These are phyloP conservation scores for Termitomyces sp. DNA, from an alignment of 768 basidiomycete genomes.

Conservation along the genomic window DNA sequence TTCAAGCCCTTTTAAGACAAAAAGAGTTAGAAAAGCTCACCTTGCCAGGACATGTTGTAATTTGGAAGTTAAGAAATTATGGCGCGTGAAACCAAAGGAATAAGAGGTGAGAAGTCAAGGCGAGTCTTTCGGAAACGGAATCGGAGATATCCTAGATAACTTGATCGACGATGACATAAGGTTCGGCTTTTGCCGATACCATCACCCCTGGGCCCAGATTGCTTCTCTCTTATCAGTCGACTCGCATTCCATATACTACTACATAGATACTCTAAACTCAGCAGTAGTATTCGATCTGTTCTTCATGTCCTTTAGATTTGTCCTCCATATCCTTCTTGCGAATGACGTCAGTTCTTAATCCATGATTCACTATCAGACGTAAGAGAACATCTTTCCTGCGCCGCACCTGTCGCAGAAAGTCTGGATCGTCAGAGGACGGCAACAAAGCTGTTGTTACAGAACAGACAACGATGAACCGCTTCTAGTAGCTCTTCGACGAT, in stretches of 20 bases:
- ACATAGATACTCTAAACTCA: not conserved
- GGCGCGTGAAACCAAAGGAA: not conserved
- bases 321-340: not conserved
- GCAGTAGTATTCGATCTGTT: not conserved
- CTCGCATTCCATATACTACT: not conserved
- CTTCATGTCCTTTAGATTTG: not conserved
- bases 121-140: constrained; percentile 2
- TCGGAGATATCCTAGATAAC: constrained; percentile 13
- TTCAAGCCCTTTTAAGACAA: not conserved
- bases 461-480: constrained; percentile 63
- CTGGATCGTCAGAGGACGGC: constrained; percentile 33
- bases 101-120: constrained; percentile 2
- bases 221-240: too few species aligned
- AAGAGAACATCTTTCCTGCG: not conserved
- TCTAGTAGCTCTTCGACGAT: constrained; percentile 59
- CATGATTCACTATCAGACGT: not conserved
- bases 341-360: too few species aligned
- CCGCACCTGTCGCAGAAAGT: too few species aligned
- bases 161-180: constrained; percentile 12
- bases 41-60: constrained; percentile 65
- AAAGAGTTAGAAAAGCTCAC: constrained; percentile 23
- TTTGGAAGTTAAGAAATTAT: constrained; percentile 1
- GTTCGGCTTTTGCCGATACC: constrained; percentile 3
- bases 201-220: too few species aligned
- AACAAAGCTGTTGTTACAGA: constrained; percentile 64